Evolutionary conservation across 2,329 filamentous ascomycete genomes (phyloP), one percentile per base, ranked within the genome.

Genomic region (Harringtonia lauricola): DNA sequence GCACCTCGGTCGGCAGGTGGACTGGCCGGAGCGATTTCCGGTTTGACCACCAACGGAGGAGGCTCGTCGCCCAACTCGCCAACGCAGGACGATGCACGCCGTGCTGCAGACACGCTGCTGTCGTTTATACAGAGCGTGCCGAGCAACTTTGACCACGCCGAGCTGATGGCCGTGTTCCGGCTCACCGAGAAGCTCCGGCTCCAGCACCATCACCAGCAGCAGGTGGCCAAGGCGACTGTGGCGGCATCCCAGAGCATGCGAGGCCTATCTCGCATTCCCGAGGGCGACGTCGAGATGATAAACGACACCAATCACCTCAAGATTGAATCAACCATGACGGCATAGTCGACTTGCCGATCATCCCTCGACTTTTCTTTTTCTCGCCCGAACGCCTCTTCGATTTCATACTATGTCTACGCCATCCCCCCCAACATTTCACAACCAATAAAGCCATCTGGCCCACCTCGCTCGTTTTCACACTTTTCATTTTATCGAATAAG

Each of bases 171-270:
- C 3, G 79, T 95, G 39, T 72, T 86, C 17, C 86, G 87, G 58
- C 66, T 95, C 50, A 90, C 89, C 59, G 84, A 94, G 61, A 94
- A 90, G 62, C 71, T 95, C 26, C 79, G 85, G 47, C 67, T 94
- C 30, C 76, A 83, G 19, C 29, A 46, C 31, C 43, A 41, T 7
- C 47, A 44, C 21, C 46, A 36, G 48, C 48, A 41, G 48, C 55
- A 46, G 44, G 4, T 48, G 43, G 24, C 57, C 48, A 47, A 62
- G 57, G 51, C 51, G 42, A 29, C 51, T 30, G 44, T 44, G 17
- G 38, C 28, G 57, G 14, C 22, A n/a, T n/a, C n/a, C 2, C 57
- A 62, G 21, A 59, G 61, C 3, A 63, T 74, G 42, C 70, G 72
- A 3, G 70, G 70, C 0, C 56, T 78, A 10, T 71, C 72, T 3